These are phyloP conservation scores for Irpex lacteus DNA, from an alignment of 1,284 basidiomycete genomes.

Conservation along the genomic window DNA sequence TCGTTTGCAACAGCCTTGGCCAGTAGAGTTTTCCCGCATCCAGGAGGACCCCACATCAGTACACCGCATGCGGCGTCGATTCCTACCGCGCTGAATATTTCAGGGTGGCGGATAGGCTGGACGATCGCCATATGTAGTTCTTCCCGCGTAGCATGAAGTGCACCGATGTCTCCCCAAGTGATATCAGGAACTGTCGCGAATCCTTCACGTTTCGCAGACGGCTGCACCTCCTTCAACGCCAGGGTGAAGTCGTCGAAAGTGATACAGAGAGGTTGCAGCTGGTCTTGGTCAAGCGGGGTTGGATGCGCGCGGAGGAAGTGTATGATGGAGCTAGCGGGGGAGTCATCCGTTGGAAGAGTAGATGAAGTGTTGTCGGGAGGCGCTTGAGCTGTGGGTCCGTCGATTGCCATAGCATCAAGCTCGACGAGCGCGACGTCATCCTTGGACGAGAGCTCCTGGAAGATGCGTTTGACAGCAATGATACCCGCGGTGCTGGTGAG, in stretches of 20 bases:
- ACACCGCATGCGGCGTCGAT: slow-evolving; percentile 90
- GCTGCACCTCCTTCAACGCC: slow-evolving; percentile 87
- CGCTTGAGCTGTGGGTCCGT: slow-evolving; percentile 25
- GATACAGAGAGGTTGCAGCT: slow-evolving; percentile 81
- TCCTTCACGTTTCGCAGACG: slow-evolving; percentile 95
- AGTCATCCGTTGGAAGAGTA: slow-evolving; percentile 32
- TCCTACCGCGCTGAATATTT: slow-evolving; percentile 85
- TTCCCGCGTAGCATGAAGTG: slow-evolving; percentile 80
- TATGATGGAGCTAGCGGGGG: slow-evolving; percentile 72
- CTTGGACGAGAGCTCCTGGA: slow-evolving; percentile 73
- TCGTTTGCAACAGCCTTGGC: slow-evolving; percentile 98
- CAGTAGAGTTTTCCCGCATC: slow-evolving; percentile 94
- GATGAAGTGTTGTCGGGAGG: background rate
- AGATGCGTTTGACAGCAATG: slow-evolving; percentile 95
- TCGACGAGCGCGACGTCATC: slow-evolving; percentile 58
- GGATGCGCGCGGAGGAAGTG: slow-evolving; percentile 89
- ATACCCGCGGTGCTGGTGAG: slow-evolving; percentile 94
- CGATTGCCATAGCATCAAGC: slow-evolving; percentile 47
- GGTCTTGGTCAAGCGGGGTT: slow-evolving; percentile 68
- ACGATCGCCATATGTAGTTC: slow-evolving; percentile 98
- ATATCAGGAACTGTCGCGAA: slow-evolving; percentile 97
- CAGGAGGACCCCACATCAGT: slow-evolving; percentile 96
- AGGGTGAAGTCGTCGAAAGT: slow-evolving; percentile 75
- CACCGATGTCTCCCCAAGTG: slow-evolving; percentile 95
- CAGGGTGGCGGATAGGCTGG: slow-evolving; percentile 89